A percentile compares a stretch with the other conserved stretches of the same genome.
Conservation (phyloP, 306 rosid species). For the Parietaria judaica region DNA sequence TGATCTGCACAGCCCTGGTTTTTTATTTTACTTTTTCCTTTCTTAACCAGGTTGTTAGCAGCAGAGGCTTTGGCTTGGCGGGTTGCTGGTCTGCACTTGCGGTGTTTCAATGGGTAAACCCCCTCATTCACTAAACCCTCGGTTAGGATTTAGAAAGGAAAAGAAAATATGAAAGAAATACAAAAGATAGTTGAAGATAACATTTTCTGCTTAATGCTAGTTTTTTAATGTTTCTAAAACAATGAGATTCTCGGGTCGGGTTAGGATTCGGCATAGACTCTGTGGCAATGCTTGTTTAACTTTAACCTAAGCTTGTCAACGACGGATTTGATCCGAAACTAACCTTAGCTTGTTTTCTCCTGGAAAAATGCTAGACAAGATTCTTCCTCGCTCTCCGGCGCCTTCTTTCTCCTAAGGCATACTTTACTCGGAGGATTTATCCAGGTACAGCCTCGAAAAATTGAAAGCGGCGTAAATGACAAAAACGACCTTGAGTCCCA, state of each 20-base stretch:
- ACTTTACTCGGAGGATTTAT: constrained; percentile 38
- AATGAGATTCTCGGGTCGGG: too few relatives aligned
- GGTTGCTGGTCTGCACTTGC: constrained; percentile 74
- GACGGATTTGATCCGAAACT: background rate
- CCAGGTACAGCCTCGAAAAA: constrained; percentile 27
- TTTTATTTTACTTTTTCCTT: constrained; percentile 3
- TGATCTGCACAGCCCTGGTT: too few relatives aligned
- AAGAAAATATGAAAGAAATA: background rate
- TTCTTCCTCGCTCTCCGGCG: constrained; percentile 52
- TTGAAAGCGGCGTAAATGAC: constrained; percentile 30
- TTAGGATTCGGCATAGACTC: too few relatives aligned
- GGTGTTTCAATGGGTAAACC: constrained; percentile 81
- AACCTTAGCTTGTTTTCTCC: background rate
- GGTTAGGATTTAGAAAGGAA: too few relatives aligned
- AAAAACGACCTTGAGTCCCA: background rate
- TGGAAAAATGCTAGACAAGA: constrained; percentile 12
- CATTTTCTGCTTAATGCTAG: too few relatives aligned
- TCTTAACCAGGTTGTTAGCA: constrained; percentile 42
- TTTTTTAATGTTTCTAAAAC: too few relatives aligned
- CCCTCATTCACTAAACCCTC: constrained; percentile 6
- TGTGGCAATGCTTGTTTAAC: too few relatives aligned
- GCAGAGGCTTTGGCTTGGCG: constrained; percentile 56
- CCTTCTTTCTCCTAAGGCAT: constrained; percentile 48
- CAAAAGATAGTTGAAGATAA: too few relatives aligned
- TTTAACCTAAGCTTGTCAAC: too few relatives aligned